Conservation (phyloP, 2,329 filamentous ascomycete genomes). For the Neurospora crassa region DNA sequence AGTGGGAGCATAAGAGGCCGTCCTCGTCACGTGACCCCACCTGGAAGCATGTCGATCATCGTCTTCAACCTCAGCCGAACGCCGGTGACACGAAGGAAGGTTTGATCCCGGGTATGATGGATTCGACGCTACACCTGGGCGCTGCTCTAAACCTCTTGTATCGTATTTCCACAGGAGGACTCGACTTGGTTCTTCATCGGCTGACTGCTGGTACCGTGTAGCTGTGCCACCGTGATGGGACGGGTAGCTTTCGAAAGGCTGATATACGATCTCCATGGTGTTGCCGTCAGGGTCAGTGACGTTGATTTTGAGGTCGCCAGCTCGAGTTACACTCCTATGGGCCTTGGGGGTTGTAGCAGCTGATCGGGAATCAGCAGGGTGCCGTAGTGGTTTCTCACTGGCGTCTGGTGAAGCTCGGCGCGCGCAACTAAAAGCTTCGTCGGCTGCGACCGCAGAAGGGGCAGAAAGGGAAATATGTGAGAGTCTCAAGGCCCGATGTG, state of each 20-base stretch:
- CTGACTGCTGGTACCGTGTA: conserved; percentile 27
- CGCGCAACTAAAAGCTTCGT: conserved; percentile 62
- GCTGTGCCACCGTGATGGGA: conserved; percentile 26
- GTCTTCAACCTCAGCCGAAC: neutral
- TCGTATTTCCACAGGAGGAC: conserved; percentile 42
- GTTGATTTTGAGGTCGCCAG: conserved; percentile 37
- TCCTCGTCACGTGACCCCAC: neutral
- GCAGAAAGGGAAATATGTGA: conserved; percentile 58
- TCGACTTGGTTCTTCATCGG: conserved; percentile 30
- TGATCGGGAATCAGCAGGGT: conserved; percentile 12
- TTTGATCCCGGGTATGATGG: neutral
- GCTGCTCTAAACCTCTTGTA: conserved; percentile 24
- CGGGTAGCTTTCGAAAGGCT: conserved; percentile 27
- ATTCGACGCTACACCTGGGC: conserved; percentile 12
- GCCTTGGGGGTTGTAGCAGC: conserved; percentile 11
- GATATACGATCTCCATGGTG: conserved; percentile 68
- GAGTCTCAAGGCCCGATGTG: conserved; percentile 29
- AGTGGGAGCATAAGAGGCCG: conserved; percentile 16
- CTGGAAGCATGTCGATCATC: neutral
- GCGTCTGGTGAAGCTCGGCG: conserved; percentile 45
- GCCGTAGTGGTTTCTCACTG: conserved; percentile 18
- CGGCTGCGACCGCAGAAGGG: conserved; percentile 52
- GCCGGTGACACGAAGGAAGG: neutral
- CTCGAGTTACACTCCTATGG: conserved; percentile 10
- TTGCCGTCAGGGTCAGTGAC: conserved; percentile 77